Conservation (phyloP, 345 rosid species). For the Toxicodendron radicans region DNA sequence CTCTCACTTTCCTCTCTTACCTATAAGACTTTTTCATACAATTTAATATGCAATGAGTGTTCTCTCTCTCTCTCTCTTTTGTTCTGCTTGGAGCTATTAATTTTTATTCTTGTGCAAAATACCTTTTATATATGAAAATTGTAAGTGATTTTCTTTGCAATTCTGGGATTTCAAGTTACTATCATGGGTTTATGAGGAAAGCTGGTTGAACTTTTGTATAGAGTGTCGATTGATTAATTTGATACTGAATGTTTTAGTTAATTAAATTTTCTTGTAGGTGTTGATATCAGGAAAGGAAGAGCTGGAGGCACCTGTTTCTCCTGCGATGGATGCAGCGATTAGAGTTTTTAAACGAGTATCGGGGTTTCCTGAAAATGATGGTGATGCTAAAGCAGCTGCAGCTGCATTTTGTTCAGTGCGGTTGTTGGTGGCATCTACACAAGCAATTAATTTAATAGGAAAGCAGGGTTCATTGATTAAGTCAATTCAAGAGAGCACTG, state of each 20-base stretch:
- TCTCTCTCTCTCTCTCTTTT: too few species aligned
- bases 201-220: too few species aligned
- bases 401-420: slow-evolving; percentile 58
- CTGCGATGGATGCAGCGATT: slow-evolving; percentile 59
- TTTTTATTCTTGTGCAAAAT: too few species aligned
- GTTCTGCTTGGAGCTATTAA: too few species aligned
- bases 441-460: slow-evolving; percentile 87
- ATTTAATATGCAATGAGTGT: not conserved
- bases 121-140: not conserved
- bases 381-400: slow-evolving; percentile 26
- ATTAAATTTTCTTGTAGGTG: slow-evolving; percentile 33
- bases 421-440: slow-evolving; percentile 78
- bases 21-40: not conserved
- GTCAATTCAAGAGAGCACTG: slow-evolving; percentile 78
- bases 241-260: not conserved
- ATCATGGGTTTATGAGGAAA: not conserved
- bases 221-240: not conserved
- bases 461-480: slow-evolving; percentile 85
- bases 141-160: not conserved
- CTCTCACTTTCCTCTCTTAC: not conserved
- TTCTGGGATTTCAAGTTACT: not conserved
- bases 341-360: slow-evolving; percentile 53
- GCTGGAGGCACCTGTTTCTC: slow-evolving; percentile 47
- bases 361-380: slow-evolving; percentile 42
- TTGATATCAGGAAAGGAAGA: slow-evolving; percentile 64